phyloP scores from a whole-genome alignment of 2,329 filamentous ascomycete genomes.

The Tolypocladium amazonense region DNA sequence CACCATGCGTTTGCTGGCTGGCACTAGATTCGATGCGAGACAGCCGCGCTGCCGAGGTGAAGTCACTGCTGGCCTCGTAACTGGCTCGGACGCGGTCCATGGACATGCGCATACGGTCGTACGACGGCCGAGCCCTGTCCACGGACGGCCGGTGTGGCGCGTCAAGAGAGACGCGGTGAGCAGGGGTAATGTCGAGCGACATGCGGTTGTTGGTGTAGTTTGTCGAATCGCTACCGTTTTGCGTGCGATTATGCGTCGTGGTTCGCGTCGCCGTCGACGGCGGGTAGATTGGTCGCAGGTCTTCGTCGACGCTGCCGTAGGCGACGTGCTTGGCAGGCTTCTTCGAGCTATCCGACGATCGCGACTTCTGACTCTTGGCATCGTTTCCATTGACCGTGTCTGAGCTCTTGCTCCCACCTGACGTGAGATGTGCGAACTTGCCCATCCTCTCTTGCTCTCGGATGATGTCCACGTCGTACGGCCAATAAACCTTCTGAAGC shows the following conservation, averaged over 20 bases:
- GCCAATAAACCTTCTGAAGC: slow-evolving; percentile 88
- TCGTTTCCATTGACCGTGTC: slow-evolving; percentile 27
- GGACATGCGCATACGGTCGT: slow-evolving; percentile 73
- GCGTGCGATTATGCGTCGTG: slow-evolving; percentile 67
- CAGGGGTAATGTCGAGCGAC: slow-evolving; percentile 30
- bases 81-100: slow-evolving; percentile 78
- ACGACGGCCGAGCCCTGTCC: slow-evolving; percentile 70
- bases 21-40: slow-evolving; percentile 66
- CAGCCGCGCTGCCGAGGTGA: slow-evolving; percentile 80
- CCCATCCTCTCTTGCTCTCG: slow-evolving; percentile 83
- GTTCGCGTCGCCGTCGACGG: slow-evolving; percentile 74
- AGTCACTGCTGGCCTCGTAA: slow-evolving; percentile 82
- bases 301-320: slow-evolving; percentile 66
- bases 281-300: slow-evolving; percentile 85
- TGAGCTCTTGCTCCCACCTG: slow-evolving; percentile 19
- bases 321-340: slow-evolving; percentile 42
- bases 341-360: slow-evolving; percentile 49
- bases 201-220: slow-evolving; percentile 66
- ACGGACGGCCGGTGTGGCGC: slow-evolving; percentile 42
- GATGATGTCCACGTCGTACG: slow-evolving; percentile 88
- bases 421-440: slow-evolving; percentile 60
- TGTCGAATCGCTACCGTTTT: slow-evolving; percentile 89
- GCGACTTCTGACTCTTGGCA: slow-evolving; percentile 27
- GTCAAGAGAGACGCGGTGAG: slow-evolving; percentile 53
- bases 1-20: slow-evolving; percentile 29